Evolutionary conservation across 176 grass and related monocot genomes (phyloP).

Genomic region (Hordeum marinum): DNA sequence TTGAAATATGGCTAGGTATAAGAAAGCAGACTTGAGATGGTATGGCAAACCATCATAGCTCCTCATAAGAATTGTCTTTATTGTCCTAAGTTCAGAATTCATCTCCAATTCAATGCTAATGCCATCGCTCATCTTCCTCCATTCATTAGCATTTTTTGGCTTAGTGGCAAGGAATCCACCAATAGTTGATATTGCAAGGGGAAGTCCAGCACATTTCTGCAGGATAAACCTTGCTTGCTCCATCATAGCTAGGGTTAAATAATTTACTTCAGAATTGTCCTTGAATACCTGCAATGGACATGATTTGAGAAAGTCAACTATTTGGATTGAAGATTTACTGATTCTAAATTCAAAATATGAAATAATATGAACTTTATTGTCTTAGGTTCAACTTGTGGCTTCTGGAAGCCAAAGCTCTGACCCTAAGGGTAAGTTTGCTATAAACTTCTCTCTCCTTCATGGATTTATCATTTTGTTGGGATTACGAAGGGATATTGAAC

Average conservation of each 20-base stretch:
- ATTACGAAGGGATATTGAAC: not conserved
- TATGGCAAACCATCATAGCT: slow-evolving; percentile 45
- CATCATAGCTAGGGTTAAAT: not conserved
- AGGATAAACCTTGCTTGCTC: slow-evolving; percentile 3
- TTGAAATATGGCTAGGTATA: slow-evolving; percentile 23
- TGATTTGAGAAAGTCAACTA: not conserved
- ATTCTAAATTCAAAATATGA: not conserved
- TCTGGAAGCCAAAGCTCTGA: not conserved
- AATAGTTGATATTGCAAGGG: slow-evolving; percentile 36
- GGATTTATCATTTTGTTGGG: not conserved
- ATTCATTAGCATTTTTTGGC: slow-evolving; percentile 18
- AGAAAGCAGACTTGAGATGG: slow-evolving; percentile 29
- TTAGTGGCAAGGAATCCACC: slow-evolving; percentile 23
- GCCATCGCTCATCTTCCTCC: not conserved
- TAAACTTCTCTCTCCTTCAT: not conserved
- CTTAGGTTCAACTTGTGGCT: not conserved
- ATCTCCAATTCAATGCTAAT: slow-evolving; percentile 12
- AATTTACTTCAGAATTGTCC: not conserved
- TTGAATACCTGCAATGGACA: not conserved
- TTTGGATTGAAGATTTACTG: accelerated
- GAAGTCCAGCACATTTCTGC: slow-evolving; percentile 22
- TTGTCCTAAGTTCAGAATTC: not conserved
- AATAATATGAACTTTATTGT: not conserved
- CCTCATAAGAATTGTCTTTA: not conserved
- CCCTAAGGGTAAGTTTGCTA: not conserved